phyloP scores from a whole-genome alignment of 2,329 filamentous ascomycete species.

The Pyrenophora graminea region DNA sequence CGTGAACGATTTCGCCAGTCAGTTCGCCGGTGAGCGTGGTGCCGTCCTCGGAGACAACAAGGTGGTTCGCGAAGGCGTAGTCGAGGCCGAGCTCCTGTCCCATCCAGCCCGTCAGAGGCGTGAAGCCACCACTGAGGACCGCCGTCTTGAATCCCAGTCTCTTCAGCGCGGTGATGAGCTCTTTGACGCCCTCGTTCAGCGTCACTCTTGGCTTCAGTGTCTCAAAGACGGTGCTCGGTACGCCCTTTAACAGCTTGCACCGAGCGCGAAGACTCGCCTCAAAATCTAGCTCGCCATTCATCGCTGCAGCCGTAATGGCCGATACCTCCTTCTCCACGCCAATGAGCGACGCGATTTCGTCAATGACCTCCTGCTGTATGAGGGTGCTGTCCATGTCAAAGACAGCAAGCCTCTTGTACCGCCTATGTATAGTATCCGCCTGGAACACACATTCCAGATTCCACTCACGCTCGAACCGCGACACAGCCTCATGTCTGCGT shows the following conservation, averaged over 20 bases:
- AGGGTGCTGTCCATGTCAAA: conserved; percentile 99
- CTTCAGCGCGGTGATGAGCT: conserved; percentile 75
- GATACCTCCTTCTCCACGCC: conserved; percentile 83
- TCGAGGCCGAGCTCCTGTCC: conserved; percentile 80
- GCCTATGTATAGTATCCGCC: conserved; percentile 71
- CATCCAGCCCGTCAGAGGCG: conserved; percentile 85
- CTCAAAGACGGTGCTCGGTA: conserved; percentile 78
- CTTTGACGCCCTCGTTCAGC: conserved; percentile 78
- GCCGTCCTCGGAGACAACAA: conserved; percentile 62
- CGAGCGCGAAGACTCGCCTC: conserved; percentile 79
- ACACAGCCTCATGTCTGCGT: conserved; percentile 78
- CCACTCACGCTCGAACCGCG: conserved; percentile 83
- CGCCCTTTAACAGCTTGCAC: conserved; percentile 78
- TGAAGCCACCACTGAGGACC: conserved; percentile 90
- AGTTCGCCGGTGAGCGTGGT: conserved; percentile 72
- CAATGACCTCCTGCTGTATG: conserved; percentile 96
- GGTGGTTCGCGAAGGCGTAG: conserved; percentile 86
- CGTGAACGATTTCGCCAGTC: conserved; percentile 73
- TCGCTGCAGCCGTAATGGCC: conserved; percentile 87
- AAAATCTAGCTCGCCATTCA: conserved; percentile 96
- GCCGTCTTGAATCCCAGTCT: conserved; percentile 82
- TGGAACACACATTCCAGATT: conserved; percentile 84
- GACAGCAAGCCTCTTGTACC: conserved; percentile 83
- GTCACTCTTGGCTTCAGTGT: conserved; percentile 74
- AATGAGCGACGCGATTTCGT: conserved; percentile 84